Percentiles rank a stretch among this genome's conserved stretches.
Conservation (phyloP, 768 basidiomycete genomes). For the Baorangia bicolor region DNA sequence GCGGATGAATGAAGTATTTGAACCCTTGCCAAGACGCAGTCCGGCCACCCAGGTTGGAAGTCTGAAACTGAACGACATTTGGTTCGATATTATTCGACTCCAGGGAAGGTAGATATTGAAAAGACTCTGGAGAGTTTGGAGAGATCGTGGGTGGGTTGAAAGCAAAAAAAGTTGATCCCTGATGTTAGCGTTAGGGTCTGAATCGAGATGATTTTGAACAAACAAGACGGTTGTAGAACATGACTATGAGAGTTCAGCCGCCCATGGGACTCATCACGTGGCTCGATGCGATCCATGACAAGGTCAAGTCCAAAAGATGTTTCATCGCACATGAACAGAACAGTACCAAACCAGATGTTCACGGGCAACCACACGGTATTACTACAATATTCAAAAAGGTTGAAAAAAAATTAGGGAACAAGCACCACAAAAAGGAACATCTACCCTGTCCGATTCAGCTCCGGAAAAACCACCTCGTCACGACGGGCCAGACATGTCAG, state of each 20-base stretch:
- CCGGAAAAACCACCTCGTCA: background rate
- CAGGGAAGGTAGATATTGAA: too few relatives aligned
- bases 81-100: too few relatives aligned
- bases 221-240: background rate
- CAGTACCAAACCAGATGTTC: background rate
- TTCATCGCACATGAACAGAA: background rate
- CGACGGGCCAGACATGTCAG: too few relatives aligned
- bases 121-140: too few relatives aligned
- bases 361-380: too few relatives aligned
- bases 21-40: too few relatives aligned
- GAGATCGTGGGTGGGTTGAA: background rate
- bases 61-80: too few relatives aligned
- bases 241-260: too few relatives aligned
- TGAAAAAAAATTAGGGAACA: background rate
- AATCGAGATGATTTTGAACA: background rate
- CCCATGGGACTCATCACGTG: background rate
- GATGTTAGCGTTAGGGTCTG: background rate
- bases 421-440: slow-evolving; percentile 1
- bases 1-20: too few relatives aligned
- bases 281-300: background rate
- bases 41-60: too few relatives aligned
- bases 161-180: too few relatives aligned
- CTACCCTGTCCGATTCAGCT: slow-evolving; percentile 6
- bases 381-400: background rate
- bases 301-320: background rate